These are phyloP conservation scores for Geotrichum australiense DNA, from an alignment of 1,139 yeast species.

Conservation along the genomic window DNA sequence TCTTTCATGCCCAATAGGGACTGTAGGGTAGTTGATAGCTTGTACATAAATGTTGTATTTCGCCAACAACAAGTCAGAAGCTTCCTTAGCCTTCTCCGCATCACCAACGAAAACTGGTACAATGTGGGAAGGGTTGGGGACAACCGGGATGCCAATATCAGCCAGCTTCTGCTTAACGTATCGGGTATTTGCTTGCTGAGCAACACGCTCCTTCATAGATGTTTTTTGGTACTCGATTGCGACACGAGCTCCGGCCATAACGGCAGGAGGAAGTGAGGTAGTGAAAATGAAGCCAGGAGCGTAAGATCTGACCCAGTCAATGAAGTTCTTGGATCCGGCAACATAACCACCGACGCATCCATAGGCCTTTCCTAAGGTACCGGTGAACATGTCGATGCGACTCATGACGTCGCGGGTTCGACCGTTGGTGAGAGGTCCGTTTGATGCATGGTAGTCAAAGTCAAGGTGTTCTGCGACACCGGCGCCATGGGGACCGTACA, in stretches of 20 bases:
- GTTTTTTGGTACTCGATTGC: constrained; percentile 82
- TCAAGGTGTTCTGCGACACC: constrained; percentile 98
- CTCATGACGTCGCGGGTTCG: constrained; percentile 56
- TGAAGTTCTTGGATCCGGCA: constrained; percentile 75
- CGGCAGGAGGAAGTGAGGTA: constrained; percentile 93
- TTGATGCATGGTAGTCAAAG: constrained; percentile 69
- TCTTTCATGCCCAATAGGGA: constrained; percentile 91
- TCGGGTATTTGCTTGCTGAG: constrained; percentile 78
- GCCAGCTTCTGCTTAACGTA: constrained; percentile 72
- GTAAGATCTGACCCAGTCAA: constrained; percentile 93
- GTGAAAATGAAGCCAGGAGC: constrained; percentile 98
- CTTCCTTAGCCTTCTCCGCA: constrained; percentile 84
- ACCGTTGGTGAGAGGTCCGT: constrained; percentile 40
- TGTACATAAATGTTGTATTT: constrained; percentile 89
- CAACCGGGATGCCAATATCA: constrained; percentile 79
- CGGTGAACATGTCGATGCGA: constrained; percentile 92
- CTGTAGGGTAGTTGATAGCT: constrained; percentile 97
- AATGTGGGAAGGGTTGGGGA: constrained; percentile 96
- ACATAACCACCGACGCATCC: constrained; percentile 98
- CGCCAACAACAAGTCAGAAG: constrained; percentile 80
- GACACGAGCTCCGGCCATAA: constrained; percentile 90
- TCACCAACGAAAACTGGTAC: constrained; percentile 93
- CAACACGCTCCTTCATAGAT: constrained; percentile 68
- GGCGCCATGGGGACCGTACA: constrained; percentile 99
- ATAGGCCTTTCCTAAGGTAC: constrained; percentile 94